A percentile compares a stretch with the other conserved stretches of the same genome.
These are phyloP conservation scores for Shiraia bambusicola DNA, from an alignment of 2,329 filamentous ascomycete genomes.

Conservation along the genomic window DNA sequence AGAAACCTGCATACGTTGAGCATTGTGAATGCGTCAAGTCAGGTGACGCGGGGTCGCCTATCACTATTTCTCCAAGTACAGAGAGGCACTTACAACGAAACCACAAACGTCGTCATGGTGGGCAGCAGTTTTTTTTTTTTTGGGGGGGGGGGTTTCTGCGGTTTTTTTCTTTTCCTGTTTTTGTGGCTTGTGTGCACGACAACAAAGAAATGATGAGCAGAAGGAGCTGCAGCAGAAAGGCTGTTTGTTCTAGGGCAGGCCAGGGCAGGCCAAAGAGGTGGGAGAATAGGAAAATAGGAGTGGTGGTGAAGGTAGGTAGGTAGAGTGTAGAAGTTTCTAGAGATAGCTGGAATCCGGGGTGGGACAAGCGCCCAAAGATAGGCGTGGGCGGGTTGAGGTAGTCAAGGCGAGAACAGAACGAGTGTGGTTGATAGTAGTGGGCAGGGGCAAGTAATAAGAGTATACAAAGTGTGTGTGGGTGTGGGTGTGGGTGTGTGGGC, in stretches of 20 bases:
- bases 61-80: neutral
- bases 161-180: too few species aligned
- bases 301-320: constrained; percentile 3
- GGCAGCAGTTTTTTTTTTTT: constrained; percentile 9
- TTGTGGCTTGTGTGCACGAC: constrained; percentile 9
- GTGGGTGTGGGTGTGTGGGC: too few species aligned
- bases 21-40: too few species aligned
- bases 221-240: constrained; percentile 3
- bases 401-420: too few species aligned
- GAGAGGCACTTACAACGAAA: constrained; percentile 56
- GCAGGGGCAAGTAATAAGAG: too few species aligned
- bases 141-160: too few species aligned
- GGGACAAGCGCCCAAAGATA: too few species aligned
- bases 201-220: constrained; percentile 6
- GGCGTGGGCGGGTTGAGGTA: too few species aligned
- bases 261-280: constrained; percentile 1
- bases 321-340: constrained; percentile 5
- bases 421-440: too few species aligned
- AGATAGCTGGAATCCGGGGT: neutral
- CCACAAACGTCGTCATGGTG: constrained; percentile 61
- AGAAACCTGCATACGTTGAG: constrained; percentile 65
- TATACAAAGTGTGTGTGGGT: too few species aligned
- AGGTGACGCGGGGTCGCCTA: too few species aligned
- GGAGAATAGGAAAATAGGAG: constrained; percentile 1
- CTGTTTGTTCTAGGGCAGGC: too few species aligned